These are phyloP conservation scores for Solanum tacnaense DNA, from an alignment of 257 asterid genomes.

Conservation along the genomic window DNA sequence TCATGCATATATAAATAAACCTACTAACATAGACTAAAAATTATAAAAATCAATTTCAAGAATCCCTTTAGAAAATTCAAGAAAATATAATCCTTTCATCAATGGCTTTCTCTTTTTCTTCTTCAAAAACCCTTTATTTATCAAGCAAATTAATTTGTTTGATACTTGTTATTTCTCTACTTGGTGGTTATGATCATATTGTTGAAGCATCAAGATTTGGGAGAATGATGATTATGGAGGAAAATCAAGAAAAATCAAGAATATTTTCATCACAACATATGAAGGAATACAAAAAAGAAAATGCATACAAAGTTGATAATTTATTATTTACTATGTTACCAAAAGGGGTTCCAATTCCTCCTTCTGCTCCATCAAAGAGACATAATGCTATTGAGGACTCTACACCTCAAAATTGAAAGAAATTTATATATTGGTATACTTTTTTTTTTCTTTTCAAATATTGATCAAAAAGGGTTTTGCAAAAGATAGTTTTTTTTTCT, in stretches of 20 bases:
- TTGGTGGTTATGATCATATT: neutral
- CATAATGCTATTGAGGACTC: slow-evolving; percentile 14
- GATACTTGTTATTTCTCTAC: neutral
- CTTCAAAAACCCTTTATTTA: neutral
- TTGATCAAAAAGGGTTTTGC: neutral
- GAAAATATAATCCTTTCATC: neutral
- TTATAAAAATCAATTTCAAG: neutral
- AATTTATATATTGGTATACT: neutral
- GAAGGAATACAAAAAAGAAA: slow-evolving; percentile 2
- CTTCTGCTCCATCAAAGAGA: slow-evolving; percentile 26
- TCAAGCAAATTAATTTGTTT: neutral
- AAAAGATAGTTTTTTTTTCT: neutral
- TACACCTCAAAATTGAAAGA: slow-evolving; percentile 1
- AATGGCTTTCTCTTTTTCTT: neutral
- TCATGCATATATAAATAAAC: neutral
- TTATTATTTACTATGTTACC: slow-evolving; percentile 10
- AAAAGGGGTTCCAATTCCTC: slow-evolving; percentile 15
- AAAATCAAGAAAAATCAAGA: neutral
- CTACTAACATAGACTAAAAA: neutral
- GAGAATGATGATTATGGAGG: neutral
- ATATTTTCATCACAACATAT: slow-evolving; percentile 3
- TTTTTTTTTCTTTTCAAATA: no score
- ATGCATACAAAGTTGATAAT: neutral
- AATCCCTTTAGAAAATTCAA: neutral
- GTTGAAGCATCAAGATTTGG: slow-evolving; percentile 3